These are phyloP conservation scores for Salix dunnii DNA, from an alignment of 345 rosid genomes.

Conservation along the genomic window DNA sequence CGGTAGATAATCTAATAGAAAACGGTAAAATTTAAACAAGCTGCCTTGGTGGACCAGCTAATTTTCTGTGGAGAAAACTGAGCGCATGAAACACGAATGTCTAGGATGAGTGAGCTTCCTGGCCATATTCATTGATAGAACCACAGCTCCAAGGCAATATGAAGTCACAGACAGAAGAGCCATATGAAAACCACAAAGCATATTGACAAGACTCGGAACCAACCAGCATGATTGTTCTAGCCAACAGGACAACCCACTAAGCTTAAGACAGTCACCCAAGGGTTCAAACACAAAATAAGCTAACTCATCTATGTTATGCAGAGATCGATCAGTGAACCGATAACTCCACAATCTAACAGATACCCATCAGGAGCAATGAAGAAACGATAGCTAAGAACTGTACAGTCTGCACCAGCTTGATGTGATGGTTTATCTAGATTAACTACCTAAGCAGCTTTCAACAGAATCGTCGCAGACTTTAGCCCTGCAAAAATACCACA, in stretches of 20 bases:
- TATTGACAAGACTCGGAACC: constrained; percentile 31
- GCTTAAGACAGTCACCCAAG: constrained; percentile 37
- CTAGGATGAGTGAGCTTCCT: constrained; percentile 41
- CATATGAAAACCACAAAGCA: constrained; percentile 35
- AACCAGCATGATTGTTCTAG: constrained; percentile 33
- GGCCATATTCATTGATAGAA: constrained; percentile 51
- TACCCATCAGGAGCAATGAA: constrained; percentile 34
- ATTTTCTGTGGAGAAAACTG: constrained; percentile 23
- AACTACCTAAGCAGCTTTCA: constrained; percentile 34
- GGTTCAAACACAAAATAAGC: constrained; percentile 32
- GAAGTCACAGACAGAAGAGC: constrained; percentile 28
- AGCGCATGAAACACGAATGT: constrained; percentile 23
- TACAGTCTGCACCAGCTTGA: constrained; percentile 25
- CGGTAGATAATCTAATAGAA: constrained; percentile 26
- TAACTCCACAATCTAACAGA: constrained; percentile 32
- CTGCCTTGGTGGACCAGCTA: constrained; percentile 32
- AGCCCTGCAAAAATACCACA: constrained; percentile 44
- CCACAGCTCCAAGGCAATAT: constrained; percentile 34
- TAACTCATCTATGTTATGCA: constrained; percentile 32
- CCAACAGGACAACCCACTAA: constrained; percentile 28
- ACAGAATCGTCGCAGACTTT: constrained; percentile 42
- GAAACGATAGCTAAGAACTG: constrained; percentile 25
- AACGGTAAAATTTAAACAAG: constrained; percentile 20
- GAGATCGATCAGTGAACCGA: constrained; percentile 25
- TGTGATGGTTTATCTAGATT: constrained; percentile 34